Evolutionary conservation across 768 basidiomycete species (phyloP).

Genomic region (Phaffia tasmanica): DNA sequence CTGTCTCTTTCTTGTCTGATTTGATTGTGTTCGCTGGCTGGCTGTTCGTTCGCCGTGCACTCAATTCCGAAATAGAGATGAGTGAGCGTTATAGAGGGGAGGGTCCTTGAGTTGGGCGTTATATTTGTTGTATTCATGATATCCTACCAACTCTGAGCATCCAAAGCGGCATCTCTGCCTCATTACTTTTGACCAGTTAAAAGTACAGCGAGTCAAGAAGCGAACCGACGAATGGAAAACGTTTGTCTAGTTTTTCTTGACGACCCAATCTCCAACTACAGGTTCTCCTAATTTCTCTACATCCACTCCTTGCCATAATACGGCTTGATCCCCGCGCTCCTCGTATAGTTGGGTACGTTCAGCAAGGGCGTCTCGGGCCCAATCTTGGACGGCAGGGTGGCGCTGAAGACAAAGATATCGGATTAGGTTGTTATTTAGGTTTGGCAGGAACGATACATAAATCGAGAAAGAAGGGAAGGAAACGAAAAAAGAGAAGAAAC

Average conservation of each 20-base stretch:
- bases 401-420: constrained; percentile 25
- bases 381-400: constrained; percentile 35
- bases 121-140: too few relatives aligned
- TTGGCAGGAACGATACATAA: constrained; percentile 33
- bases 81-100: too few relatives aligned
- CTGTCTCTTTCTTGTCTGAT: too few relatives aligned
- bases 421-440: constrained; percentile 35
- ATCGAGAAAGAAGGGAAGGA: constrained; percentile 28
- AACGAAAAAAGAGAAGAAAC: not conserved
- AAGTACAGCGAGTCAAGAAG: too few relatives aligned
- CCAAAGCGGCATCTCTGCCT: too few relatives aligned
- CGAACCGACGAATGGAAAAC: not conserved
- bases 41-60: too few relatives aligned
- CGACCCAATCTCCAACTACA: not conserved
- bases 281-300: constrained; percentile 25
- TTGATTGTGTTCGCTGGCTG: too few relatives aligned
- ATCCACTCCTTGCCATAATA: constrained; percentile 30
- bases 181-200: too few relatives aligned
- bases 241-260: not conserved
- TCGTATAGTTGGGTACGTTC: constrained; percentile 36
- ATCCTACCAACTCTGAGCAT: too few relatives aligned
- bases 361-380: constrained; percentile 36
- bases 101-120: too few relatives aligned
- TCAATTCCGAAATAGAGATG: too few relatives aligned
- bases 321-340: constrained; percentile 30